Evolutionary conservation across 805 yeast genomes (phyloP), one percentile per base, ranked within the genome.

Genomic region (Yamadazyma phyllophila): DNA sequence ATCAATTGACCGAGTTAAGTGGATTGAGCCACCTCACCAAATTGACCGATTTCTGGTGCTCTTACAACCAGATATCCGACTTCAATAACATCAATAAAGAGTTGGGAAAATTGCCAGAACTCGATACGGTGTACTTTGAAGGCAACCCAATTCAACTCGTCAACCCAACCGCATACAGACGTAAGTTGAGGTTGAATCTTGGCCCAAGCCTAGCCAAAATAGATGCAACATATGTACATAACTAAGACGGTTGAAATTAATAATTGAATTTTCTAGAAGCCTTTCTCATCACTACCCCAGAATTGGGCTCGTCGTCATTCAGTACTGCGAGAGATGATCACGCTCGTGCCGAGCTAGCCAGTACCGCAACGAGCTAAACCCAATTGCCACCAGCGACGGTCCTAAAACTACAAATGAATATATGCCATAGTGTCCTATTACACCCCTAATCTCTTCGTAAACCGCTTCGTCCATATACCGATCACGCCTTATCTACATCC

Each of bases 31-130:
- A 86, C 54, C 74, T 94, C 47, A 62, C 53, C 0, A 58, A 83
- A n/a, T 72, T 94, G 47, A 90, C 96, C 7, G 99, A 94, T 64
- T 71, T 94, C 44, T 94, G 99, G 99, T 89, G 95, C 20, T 86
- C 96, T 0, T 79, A 80, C 57, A 94, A 92, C 63, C 64, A 78
- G 55, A 63, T 94, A 16, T 76, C 79, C 29, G 71, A 80, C 34
- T 91, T 87, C 63, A 81, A 82, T 29, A 83, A 88, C 42, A 67
- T 94, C 38, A 82, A 80, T 42, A 62, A 75, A 15, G 83, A 88
- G 59, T 73, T 94, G 48, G 80, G 82, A 11, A 68, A 69, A 33
- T 68, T 88, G 42, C 77, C 80, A 1, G 70, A 77, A 5, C 70
- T 94, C 43, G 96, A 89, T 42, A 89, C 96, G 0, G 96, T 94